Percentiles rank a stretch among this genome's conserved stretches.
Conservation (phyloP, 305 asterid genomes). For the Solanum hybrid region DNA sequence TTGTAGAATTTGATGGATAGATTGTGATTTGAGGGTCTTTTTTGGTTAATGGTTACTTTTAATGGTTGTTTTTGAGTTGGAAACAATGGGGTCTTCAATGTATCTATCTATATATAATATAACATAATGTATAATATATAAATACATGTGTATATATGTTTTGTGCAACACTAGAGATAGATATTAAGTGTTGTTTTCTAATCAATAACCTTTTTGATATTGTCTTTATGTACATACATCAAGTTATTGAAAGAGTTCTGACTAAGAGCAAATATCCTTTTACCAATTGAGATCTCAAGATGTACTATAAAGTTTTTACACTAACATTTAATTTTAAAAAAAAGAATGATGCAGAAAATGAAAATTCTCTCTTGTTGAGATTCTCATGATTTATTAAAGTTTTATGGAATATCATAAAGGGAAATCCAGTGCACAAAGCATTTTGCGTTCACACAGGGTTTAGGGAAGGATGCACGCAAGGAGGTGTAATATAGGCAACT, state of each 20-base stretch:
- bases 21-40: not conserved
- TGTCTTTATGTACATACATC: not conserved
- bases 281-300: not conserved
- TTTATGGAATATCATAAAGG: not conserved
- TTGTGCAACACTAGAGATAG: not conserved
- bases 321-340: not conserved
- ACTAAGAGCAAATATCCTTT: not conserved
- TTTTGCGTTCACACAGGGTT: too few species aligned
- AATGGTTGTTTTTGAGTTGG: constrained; percentile 2
- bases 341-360: not conserved
- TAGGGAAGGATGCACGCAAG: not conserved
- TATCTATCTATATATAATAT: not conserved
- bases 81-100: not conserved
- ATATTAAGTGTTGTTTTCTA: not conserved
- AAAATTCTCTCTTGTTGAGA: not conserved
- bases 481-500: not conserved
- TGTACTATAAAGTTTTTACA: not conserved
- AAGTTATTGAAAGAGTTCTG: not conserved
- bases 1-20: constrained; percentile 1
- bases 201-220: not conserved
- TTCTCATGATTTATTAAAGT: not conserved
- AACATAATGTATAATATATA: not conserved
- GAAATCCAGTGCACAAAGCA: not conserved
- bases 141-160: not conserved
- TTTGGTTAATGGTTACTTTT: not conserved